A percentile compares a stretch with the other conserved stretches of the same genome.
These are phyloP conservation scores for Phoenix roebelenii DNA, from an alignment of 176 grass and related monocot species.

Conservation along the genomic window DNA sequence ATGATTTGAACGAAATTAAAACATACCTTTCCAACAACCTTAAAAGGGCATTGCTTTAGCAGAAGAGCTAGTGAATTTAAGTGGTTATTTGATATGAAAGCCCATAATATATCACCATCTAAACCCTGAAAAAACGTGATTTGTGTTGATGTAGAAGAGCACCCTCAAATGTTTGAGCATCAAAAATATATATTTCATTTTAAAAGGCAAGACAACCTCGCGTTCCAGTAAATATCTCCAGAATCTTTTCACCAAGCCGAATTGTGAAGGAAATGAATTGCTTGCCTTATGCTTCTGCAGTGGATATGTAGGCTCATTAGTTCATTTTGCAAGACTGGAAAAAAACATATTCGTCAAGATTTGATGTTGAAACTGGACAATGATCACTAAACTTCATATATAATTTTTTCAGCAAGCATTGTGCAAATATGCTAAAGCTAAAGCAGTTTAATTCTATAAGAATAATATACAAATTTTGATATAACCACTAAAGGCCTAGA, in stretches of 20 bases:
- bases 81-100: conserved; percentile 64
- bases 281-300: conserved; percentile 65
- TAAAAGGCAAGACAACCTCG: conserved; percentile 34
- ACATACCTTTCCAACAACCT: conserved; percentile 64
- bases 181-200: no score
- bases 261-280: conserved; percentile 63
- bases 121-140: conserved; percentile 46
- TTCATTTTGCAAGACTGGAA: conserved; percentile 7
- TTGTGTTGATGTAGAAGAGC: not conserved
- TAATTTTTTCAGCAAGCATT: no score
- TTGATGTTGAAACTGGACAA: not conserved
- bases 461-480: no score
- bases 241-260: conserved; percentile 82
- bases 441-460: no score
- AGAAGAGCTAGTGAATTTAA: conserved; percentile 43
- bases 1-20: not conserved
- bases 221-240: conserved; percentile 75
- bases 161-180: no score
- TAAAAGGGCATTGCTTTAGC: conserved; percentile 71
- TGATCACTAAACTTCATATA: not conserved
- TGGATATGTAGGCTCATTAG: conserved; percentile 17
- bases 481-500: no score
- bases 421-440: no score
- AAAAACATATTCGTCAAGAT: not conserved
- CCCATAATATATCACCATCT: conserved; percentile 68